phyloP scores from a whole-genome alignment of 2,329 filamentous ascomycete genomes.

The Neofusicoccum sp. region DNA sequence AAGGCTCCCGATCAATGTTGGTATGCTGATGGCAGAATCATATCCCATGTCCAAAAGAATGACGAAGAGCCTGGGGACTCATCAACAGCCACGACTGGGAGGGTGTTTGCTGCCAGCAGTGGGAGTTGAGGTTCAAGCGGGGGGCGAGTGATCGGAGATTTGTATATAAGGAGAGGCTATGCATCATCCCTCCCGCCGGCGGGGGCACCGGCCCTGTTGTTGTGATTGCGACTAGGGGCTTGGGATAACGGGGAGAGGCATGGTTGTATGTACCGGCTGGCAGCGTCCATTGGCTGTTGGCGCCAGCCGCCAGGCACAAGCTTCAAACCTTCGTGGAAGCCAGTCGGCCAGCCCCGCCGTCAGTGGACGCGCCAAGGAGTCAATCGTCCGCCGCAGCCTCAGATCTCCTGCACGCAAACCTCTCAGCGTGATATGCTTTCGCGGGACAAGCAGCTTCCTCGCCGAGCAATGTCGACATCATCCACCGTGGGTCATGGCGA shows the following conservation, averaged over 20 bases:
- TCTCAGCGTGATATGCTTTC: not conserved
- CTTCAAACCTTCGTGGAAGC: not conserved
- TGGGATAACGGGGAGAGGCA: not conserved
- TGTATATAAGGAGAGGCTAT: not conserved
- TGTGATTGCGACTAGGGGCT: not conserved
- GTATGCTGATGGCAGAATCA: slow-evolving; percentile 20
- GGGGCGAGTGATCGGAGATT: not conserved
- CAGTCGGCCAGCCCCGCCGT: not conserved
- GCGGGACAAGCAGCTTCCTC: not conserved
- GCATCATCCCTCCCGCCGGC: not conserved
- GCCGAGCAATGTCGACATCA: not conserved
- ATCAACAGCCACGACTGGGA: not conserved
- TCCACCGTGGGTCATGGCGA: not conserved
- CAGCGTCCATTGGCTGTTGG: not conserved
- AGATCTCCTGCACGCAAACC: not conserved
- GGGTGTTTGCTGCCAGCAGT: not conserved
- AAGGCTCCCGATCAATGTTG: slow-evolving; percentile 26
- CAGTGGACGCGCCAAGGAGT: not conserved
- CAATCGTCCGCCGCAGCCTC: not conserved
- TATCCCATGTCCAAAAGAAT: slow-evolving; percentile 6
- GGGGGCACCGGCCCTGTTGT: not conserved
- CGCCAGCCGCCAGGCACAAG: slow-evolving; percentile 6
- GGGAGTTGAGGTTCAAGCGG: not conserved
- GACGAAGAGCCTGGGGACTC: not conserved
- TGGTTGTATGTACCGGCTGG: not conserved